Base-by-base conservation (phyloP, 1,139 yeast species). In the Taphrina deformans region DNA sequence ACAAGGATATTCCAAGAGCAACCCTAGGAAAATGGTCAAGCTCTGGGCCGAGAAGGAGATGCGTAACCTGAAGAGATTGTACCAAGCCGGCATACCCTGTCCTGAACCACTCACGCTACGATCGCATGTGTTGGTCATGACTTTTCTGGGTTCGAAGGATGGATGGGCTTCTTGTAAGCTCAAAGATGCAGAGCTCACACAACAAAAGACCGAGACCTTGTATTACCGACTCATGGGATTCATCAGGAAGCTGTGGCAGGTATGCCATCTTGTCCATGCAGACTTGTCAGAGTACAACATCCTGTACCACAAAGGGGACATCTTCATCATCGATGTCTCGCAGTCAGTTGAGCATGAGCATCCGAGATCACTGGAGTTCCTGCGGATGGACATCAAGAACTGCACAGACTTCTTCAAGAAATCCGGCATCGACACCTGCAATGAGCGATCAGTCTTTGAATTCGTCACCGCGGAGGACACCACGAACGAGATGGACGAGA, bases 21-120 rank as follows among this genome's bases (percentile, higher is more conserved):
- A 95, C 72, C 98, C 99, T 6, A 82, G 99, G 72, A 92, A 92
- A 74, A 93, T 95, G 98, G 97, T 95, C 68, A 89, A 90, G 75
- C 82, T 92, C 38, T 95, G 99, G 99, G 99, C 99, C 0, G 99
- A 95, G 75, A 95, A 95, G 73, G 99, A 95, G 76, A 92, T 91
- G 71, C 79, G 99, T 66, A 95, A 95, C 74, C 80, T 95, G 75
- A 92, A 89, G 73, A 81, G 99, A 73, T 80, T 95, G 26, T 80
- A 88, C 74, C 77, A 82, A 60, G 82, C 85, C 67, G 96, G 96
- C 0, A 88, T 95, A 55, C 96, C 96, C 14, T 88, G 92, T 64
- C 99, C 99, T 0, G 88, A 89, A 73, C 99, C 99, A 0, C 76
- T 90, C 21, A 96, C 89, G 71, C 81, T 95, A 67, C 85, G 89